A percentile compares a stretch with the other conserved stretches of the same genome.
Conservation (phyloP, 2,329 filamentous ascomycete genomes). For the Colletotrichum orchidophilum region DNA sequence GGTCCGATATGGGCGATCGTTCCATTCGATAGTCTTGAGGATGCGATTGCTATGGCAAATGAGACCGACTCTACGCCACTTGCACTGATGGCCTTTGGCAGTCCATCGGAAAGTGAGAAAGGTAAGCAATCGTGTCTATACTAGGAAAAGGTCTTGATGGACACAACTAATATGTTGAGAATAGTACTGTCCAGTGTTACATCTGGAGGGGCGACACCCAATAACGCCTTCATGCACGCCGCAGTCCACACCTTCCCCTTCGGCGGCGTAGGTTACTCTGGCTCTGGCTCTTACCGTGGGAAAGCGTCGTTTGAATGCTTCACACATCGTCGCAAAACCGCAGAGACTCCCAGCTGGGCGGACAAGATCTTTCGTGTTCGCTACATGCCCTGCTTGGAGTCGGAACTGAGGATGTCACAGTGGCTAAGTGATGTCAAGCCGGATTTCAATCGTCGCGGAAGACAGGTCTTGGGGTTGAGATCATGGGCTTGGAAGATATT, state of each 20-base stretch:
- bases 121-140: constrained; percentile 54
- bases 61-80: constrained; percentile 84
- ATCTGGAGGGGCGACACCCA: constrained; percentile 75
- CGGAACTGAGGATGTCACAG: background rate
- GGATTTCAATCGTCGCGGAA: background rate
- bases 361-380: constrained; percentile 74
- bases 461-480: background rate
- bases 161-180: constrained; percentile 18
- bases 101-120: constrained; percentile 78
- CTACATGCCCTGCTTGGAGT: constrained; percentile 67
- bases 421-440: background rate
- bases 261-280: constrained; percentile 84
- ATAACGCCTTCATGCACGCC: constrained; percentile 65
- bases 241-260: constrained; percentile 78
- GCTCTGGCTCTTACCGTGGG: constrained; percentile 81
- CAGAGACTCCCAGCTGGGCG: constrained; percentile 72
- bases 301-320: constrained; percentile 77
- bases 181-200: constrained; percentile 69
- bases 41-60: constrained; percentile 86
- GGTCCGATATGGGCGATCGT: constrained; percentile 91
- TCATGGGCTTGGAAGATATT: background rate
- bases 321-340: constrained; percentile 66
- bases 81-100: constrained; percentile 86
- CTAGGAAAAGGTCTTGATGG: background rate
- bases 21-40: constrained; percentile 79